Evolutionary conservation across 176 grass and related monocot genomes (phyloP).

Genomic region (Carex cristatella): DNA sequence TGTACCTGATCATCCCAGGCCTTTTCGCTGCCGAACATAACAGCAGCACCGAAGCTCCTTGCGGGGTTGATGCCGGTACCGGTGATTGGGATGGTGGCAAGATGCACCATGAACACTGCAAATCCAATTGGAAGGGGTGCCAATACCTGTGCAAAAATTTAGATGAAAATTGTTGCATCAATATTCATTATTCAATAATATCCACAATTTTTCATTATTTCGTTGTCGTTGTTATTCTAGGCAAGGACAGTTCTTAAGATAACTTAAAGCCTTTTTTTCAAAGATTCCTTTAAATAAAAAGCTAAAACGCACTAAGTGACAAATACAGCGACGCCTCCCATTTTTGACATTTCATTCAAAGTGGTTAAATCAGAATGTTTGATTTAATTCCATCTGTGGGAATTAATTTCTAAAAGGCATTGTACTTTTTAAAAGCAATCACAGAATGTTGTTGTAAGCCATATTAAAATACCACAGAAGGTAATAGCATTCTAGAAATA

Average conservation of each 20-base stretch:
- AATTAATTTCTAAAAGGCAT: slow-evolving; percentile 17
- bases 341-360: slow-evolving; percentile 22
- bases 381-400: slow-evolving; percentile 3
- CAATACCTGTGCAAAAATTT: slow-evolving; percentile 40
- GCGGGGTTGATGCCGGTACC: slow-evolving; percentile 93
- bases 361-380: slow-evolving; percentile 13
- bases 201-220: not conserved
- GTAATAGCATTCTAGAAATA: not conserved
- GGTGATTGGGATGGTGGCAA: slow-evolving; percentile 87
- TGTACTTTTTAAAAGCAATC: not conserved
- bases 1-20: slow-evolving; percentile 76
- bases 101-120: slow-evolving; percentile 88
- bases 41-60: slow-evolving; percentile 63
- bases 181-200: not conserved
- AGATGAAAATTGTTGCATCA: not conserved
- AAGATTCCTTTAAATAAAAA: slow-evolving; percentile 1
- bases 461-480: not conserved
- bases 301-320: slow-evolving; percentile 7
- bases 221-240: not conserved
- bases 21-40: slow-evolving; percentile 58
- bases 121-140: slow-evolving; percentile 84
- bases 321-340: not conserved
- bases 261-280: not conserved
- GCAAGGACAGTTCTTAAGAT: not conserved
- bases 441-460: not conserved